Percentiles rank a stretch among this genome's conserved stretches.
These are phyloP conservation scores for Notholithocarpus densiflorus DNA, from an alignment of 306 rosid genomes.

Conservation along the genomic window DNA sequence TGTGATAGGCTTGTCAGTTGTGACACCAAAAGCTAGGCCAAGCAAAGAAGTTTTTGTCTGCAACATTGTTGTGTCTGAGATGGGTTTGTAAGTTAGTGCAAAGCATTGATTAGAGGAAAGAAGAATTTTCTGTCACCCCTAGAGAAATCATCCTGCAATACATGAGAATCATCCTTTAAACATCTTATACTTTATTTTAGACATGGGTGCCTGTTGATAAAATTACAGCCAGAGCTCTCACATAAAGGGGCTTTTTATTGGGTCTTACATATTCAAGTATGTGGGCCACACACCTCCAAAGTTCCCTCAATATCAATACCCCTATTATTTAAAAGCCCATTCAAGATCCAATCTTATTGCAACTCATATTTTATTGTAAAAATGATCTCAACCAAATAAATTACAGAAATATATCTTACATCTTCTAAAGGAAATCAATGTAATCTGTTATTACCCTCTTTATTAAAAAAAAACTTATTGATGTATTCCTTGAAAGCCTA, in stretches of 20 bases:
- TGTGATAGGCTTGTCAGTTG: not conserved
- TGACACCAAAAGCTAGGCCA: not conserved
- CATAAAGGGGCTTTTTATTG: no score
- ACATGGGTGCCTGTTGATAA: no score
- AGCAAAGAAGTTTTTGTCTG: not conserved
- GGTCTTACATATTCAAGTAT: not conserved
- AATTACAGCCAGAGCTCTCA: no score
- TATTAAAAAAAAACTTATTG: no score
- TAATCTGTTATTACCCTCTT: no score
- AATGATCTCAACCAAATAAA: not conserved
- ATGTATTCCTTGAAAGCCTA: no score
- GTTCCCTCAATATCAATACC: no score
- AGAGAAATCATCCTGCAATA: not conserved
- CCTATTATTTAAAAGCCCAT: no score
- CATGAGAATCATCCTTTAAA: not conserved
- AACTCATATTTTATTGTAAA: not conserved
- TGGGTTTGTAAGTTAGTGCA: not conserved
- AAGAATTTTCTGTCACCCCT: not conserved
- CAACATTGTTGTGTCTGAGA: not conserved
- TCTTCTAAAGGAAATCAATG: no score
- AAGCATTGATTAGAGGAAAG: not conserved
- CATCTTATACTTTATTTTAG: no score
- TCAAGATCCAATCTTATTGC: not conserved
- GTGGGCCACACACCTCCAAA: not conserved
- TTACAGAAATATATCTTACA: not conserved